A percentile compares a stretch with the other conserved stretches of the same genome.
Conservation (phyloP, 225 moss, liverwort and hornwort species). For the Pleurozium schreberi region DNA sequence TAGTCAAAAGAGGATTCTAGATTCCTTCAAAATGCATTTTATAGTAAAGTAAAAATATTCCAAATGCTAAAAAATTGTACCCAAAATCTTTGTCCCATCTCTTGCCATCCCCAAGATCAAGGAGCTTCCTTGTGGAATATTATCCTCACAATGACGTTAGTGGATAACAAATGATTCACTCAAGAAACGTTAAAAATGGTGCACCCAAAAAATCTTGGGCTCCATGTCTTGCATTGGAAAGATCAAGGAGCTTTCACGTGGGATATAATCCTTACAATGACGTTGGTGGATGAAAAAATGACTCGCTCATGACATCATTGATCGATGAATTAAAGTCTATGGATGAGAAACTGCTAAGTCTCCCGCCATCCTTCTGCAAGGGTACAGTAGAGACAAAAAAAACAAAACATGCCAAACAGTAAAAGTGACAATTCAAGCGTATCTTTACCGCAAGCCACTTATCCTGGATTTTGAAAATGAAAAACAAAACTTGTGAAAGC, state of each 20-base stretch:
- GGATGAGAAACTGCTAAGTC: neutral
- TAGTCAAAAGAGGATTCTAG: neutral
- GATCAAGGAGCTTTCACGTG: neutral
- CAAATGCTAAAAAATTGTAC: no score
- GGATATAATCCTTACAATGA: neutral
- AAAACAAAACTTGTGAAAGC: neutral
- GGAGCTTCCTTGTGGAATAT: no score
- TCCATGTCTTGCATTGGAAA: rapidly evolving
- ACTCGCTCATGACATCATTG: neutral
- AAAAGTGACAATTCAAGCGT: neutral
- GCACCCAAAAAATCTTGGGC: rapidly evolving
- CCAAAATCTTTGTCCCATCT: no score
- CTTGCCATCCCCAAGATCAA: no score
- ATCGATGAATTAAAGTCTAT: neutral
- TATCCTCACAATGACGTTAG: no score
- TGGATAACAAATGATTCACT: no score
- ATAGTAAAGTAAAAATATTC: no score
- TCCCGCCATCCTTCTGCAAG: no score
- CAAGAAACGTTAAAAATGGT: no score
- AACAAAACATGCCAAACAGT: no score
- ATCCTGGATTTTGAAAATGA: no score
- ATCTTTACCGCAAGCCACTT: neutral
- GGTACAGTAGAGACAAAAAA: no score
- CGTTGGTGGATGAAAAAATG: neutral
- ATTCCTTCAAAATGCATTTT: neutral